phyloP scores from a whole-genome alignment of 441 rosid genomes.

The Erodium trifolium region DNA sequence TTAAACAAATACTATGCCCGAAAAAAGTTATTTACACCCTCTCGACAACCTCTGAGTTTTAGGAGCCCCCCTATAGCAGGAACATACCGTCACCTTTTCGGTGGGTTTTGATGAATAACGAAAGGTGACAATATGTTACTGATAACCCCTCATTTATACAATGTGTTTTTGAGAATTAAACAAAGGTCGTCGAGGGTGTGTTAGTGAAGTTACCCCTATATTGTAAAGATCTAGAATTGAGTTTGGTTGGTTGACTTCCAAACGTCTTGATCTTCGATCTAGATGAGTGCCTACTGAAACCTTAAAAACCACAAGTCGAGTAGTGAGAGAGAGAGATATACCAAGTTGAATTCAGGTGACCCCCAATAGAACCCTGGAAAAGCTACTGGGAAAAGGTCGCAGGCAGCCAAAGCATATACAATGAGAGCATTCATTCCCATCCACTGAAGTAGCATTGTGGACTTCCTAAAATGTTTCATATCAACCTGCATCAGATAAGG shows the following conservation, averaged over 20 bases:
- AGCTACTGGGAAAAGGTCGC: constrained; percentile 41
- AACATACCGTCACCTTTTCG: no score
- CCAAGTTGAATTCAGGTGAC: constrained; percentile 48
- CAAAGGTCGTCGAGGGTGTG: no score
- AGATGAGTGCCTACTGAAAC: not conserved
- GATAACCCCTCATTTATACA: no score
- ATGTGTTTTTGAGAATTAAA: no score
- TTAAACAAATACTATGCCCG: not conserved
- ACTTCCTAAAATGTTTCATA: constrained; percentile 33
- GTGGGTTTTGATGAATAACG: no score
- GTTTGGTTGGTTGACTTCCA: not conserved
- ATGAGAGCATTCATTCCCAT: constrained; percentile 62
- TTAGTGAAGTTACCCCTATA: no score
- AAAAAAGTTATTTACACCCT: no score
- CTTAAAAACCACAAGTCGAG: not conserved
- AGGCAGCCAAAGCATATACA: constrained; percentile 46
- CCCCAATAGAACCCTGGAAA: constrained; percentile 51
- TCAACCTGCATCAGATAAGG: constrained; percentile 42
- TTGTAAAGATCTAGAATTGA: not conserved
- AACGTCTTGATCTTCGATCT: not conserved
- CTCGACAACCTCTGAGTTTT: no score
- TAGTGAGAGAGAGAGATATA: constrained; percentile 12
- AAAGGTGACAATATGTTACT: no score
- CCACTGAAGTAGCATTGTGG: constrained; percentile 38
- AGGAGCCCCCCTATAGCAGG: no score